A percentile compares a stretch with the other conserved stretches of the same genome.
Conservation (phyloP, 306 rosid species). For the Phaseolus lunatus region DNA sequence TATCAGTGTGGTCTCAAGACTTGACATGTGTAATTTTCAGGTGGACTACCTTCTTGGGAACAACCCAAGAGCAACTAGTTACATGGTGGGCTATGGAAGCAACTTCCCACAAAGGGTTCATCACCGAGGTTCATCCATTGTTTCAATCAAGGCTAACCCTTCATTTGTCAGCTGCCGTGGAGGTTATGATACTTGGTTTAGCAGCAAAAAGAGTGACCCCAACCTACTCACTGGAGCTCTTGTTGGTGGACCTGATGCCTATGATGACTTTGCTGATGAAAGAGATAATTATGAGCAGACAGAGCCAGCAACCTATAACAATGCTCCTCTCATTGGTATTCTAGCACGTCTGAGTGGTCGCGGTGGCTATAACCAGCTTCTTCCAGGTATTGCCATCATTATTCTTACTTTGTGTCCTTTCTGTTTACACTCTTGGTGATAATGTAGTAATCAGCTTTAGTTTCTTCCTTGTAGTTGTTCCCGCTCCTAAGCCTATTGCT, state of each 20-base stretch:
- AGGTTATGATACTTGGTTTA: conserved; percentile 93
- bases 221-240: conserved; percentile 84
- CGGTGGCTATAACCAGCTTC: conserved; percentile 80
- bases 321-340: conserved; percentile 93
- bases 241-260: conserved; percentile 99
- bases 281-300: conserved; percentile 96
- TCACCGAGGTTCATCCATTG: conserved; percentile 96
- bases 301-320: conserved; percentile 98
- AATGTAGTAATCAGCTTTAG: background rate
- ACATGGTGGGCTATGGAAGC: conserved; percentile 94
- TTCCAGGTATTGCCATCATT: conserved; percentile 70
- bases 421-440: background rate
- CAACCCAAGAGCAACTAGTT: conserved; percentile 95
- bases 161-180: conserved; percentile 87
- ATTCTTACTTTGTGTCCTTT: background rate
- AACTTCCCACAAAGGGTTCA: conserved; percentile 87
- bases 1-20: background rate
- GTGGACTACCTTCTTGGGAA: conserved; percentile 96
- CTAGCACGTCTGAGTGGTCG: conserved; percentile 78
- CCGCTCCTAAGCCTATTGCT: conserved; percentile 54
- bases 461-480: conserved; percentile 59
- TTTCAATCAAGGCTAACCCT: conserved; percentile 77
- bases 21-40: conserved; percentile 48
- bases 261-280: conserved; percentile 94
- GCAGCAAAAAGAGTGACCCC: conserved; percentile 79